Conservation (phyloP, 2,329 filamentous ascomycete species). For the Fusarium mangiferae region DNA sequence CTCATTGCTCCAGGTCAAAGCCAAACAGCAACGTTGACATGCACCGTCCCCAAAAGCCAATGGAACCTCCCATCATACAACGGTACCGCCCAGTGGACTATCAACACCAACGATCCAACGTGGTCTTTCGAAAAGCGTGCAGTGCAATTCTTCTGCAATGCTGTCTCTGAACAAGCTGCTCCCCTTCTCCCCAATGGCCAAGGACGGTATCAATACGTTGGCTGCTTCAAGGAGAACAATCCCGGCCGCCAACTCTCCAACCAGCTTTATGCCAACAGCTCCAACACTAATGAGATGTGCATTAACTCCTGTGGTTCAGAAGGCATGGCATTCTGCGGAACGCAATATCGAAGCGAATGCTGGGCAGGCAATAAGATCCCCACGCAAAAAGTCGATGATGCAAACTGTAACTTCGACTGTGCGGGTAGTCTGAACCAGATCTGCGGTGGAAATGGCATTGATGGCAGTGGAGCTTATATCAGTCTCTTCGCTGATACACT, state of each 20-base stretch:
- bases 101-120: slow-evolving; percentile 65
- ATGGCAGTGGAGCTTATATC: slow-evolving; percentile 54
- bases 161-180: slow-evolving; percentile 63
- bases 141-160: slow-evolving; percentile 63
- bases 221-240: slow-evolving; percentile 67
- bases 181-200: slow-evolving; percentile 57
- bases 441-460: slow-evolving; percentile 62
- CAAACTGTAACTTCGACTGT: slow-evolving; percentile 64
- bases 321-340: slow-evolving; percentile 57
- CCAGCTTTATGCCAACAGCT: slow-evolving; percentile 53
- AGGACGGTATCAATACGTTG: slow-evolving; percentile 62
- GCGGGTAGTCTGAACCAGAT: slow-evolving; percentile 59
- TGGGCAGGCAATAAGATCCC: slow-evolving; percentile 64
- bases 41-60: slow-evolving; percentile 65
- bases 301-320: slow-evolving; percentile 54
- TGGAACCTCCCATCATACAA: slow-evolving; percentile 65
- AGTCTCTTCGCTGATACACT: slow-evolving; percentile 58
- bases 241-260: slow-evolving; percentile 61
- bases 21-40: slow-evolving; percentile 63
- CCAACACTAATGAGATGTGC: slow-evolving; percentile 57
- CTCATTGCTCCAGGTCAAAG: slow-evolving; percentile 60
- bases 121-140: slow-evolving; percentile 59
- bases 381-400: slow-evolving; percentile 53
- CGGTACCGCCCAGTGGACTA: slow-evolving; percentile 62
- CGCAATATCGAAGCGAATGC: slow-evolving; percentile 62